A percentile compares a stretch with the other conserved stretches of the same genome.
These are phyloP conservation scores for Fusarium hostae DNA, from an alignment of 2,329 filamentous ascomycete species.

Conservation along the genomic window DNA sequence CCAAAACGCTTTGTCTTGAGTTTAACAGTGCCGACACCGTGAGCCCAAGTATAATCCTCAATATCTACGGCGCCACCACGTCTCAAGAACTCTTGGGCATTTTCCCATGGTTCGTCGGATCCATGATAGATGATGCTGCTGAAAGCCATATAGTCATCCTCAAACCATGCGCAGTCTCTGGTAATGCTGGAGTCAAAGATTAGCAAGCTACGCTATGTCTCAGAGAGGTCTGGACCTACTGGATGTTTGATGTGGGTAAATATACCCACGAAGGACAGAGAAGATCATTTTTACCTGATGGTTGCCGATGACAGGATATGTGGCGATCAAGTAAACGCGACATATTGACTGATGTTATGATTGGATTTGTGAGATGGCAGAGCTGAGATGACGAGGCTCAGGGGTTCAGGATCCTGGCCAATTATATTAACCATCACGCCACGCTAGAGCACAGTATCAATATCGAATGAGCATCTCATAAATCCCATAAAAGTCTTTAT, in stretches of 20 bases:
- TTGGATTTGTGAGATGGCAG: not conserved
- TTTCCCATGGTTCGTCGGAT: fast-evolving
- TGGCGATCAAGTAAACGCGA: not conserved
- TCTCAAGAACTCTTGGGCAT: too few relatives aligned
- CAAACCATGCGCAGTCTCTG: not conserved
- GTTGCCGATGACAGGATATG: fast-evolving
- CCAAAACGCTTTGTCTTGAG: not conserved
- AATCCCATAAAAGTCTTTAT: not conserved
- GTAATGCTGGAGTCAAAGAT: not conserved
- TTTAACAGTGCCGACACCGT: not conserved
- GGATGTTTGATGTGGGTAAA: fast-evolving
- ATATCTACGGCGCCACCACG: too few relatives aligned
- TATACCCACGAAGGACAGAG: fast-evolving
- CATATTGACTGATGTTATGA: not conserved
- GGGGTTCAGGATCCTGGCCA: too few relatives aligned
- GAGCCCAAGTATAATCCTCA: not conserved
- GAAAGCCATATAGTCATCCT: not conserved
- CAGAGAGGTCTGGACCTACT: not conserved
- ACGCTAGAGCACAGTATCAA: not conserved
- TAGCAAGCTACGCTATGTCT: not conserved
- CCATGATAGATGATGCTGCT: not conserved
- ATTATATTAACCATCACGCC: too few relatives aligned
- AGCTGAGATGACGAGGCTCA: too few relatives aligned
- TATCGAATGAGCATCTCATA: too few relatives aligned
- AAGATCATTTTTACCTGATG: fast-evolving